These are phyloP conservation scores for Syncephalastrum racemosum DNA, from an alignment of 371 early-diverging fungal genomes.

Conservation along the genomic window DNA sequence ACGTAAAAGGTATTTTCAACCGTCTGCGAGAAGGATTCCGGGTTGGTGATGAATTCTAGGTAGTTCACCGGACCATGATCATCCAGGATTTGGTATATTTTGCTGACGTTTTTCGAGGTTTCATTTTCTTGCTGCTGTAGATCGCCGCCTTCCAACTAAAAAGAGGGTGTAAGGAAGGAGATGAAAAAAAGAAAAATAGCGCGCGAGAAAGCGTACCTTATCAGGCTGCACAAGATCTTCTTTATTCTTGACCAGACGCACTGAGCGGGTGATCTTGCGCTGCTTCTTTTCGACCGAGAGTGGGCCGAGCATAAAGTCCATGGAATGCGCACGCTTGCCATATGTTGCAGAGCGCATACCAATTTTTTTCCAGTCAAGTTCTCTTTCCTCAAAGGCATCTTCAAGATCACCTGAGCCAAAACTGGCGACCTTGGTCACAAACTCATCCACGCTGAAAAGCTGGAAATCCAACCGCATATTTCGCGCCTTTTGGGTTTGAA, in stretches of 20 bases:
- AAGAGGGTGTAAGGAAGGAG: neutral
- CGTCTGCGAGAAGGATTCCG: slow-evolving; percentile 87
- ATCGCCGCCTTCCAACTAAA: slow-evolving; percentile 69
- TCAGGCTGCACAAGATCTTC: slow-evolving; percentile 41
- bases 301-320: slow-evolving; percentile 79
- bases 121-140: slow-evolving; percentile 84
- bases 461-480: slow-evolving; percentile 69
- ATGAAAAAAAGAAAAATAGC: neutral
- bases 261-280: slow-evolving; percentile 32
- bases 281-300: slow-evolving; percentile 64
- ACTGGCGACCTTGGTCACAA: slow-evolving; percentile 59
- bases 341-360: slow-evolving; percentile 58
- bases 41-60: slow-evolving; percentile 89
- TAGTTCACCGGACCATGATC: slow-evolving; percentile 67
- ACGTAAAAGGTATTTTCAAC: slow-evolving; percentile 95
- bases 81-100: slow-evolving; percentile 62
- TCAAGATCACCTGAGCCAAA: slow-evolving; percentile 25
- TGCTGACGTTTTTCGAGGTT: slow-evolving; percentile 79
- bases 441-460: slow-evolving; percentile 73
- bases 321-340: slow-evolving; percentile 58
- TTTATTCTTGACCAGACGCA: slow-evolving; percentile 41
- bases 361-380: slow-evolving; percentile 64
- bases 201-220: slow-evolving; percentile 29
- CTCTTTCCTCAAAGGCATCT: slow-evolving; percentile 12
- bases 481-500: slow-evolving; percentile 76